These are phyloP conservation scores for Lasiodiplodia theobromae DNA, from an alignment of 2,329 filamentous ascomycete species.

Conservation along the genomic window DNA sequence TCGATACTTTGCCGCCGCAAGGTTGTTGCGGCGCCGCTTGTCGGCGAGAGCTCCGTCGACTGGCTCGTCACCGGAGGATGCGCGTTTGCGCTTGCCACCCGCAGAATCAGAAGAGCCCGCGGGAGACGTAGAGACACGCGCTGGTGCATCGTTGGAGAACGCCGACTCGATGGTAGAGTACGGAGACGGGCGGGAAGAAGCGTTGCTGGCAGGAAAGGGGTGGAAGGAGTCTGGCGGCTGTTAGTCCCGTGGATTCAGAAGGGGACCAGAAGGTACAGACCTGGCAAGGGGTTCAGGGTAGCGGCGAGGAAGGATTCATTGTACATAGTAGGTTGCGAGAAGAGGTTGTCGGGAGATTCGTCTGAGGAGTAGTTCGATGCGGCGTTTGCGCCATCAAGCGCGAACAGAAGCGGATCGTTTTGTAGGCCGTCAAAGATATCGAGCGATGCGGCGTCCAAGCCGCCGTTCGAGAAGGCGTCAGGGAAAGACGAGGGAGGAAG, in stretches of 20 bases:
- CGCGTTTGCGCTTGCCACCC: conserved; percentile 12
- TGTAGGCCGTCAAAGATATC: not conserved
- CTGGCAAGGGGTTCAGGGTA: conserved; percentile 4
- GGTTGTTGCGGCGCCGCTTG: conserved; percentile 73
- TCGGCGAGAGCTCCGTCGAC: not conserved
- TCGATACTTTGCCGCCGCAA: conserved; percentile 74
- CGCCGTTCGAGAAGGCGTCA: not conserved
- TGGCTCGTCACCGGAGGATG: not conserved
- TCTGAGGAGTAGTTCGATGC: not conserved
- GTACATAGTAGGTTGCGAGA: not conserved
- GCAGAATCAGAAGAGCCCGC: not conserved
- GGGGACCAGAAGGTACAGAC: not conserved
- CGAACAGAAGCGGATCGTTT: not conserved
- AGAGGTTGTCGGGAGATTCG: not conserved
- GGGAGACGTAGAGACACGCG: not conserved
- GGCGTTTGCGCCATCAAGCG: conserved; percentile 7
- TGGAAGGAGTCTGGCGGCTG: not conserved
- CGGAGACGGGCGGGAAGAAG: conserved; percentile 1
- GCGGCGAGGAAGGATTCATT: conserved; percentile 18
- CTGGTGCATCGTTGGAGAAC: not conserved
- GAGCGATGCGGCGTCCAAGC: not conserved
- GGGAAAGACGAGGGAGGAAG: not conserved
- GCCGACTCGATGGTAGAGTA: not conserved
- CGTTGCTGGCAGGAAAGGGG: not conserved
- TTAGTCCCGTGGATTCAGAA: not conserved